A percentile compares a stretch with the other conserved stretches of the same genome.
phyloP scores from a whole-genome alignment of 495 filamentous ascomycete species.

The Copromyces sp. region DNA sequence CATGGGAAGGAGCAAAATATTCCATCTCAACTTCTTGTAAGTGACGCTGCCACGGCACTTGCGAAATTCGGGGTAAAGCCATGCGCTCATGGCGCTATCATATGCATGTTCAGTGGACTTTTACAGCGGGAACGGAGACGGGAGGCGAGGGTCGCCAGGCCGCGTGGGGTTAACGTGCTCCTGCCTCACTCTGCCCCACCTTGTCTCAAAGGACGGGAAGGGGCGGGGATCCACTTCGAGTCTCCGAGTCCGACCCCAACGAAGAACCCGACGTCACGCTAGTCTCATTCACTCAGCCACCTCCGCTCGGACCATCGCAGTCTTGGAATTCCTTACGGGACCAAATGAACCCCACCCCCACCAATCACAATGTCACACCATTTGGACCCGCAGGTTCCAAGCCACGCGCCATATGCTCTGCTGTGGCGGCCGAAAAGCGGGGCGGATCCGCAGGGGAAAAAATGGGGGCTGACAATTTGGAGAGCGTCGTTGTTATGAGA shows the following conservation, averaged over 20 bases:
- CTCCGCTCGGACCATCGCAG: too few species aligned
- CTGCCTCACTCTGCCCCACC: not conserved
- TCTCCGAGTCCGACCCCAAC: not conserved
- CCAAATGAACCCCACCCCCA: too few species aligned
- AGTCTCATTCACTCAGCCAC: too few species aligned
- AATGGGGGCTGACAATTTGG: too few species aligned
- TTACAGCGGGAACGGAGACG: not conserved
- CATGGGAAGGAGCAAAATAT: not conserved
- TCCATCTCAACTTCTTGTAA: not conserved
- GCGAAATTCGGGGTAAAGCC: not conserved
- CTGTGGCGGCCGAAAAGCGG: too few species aligned
- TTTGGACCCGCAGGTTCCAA: too few species aligned
- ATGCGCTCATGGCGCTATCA: not conserved
- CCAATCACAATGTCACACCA: too few species aligned
- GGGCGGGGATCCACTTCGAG: not conserved
- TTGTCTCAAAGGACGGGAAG: not conserved
- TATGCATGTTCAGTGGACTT: not conserved
- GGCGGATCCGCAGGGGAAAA: too few species aligned
- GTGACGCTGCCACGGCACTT: not conserved
- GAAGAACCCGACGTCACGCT: too few species aligned
- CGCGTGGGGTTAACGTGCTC: not conserved
- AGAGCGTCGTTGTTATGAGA: too few species aligned
- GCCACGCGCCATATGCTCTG: too few species aligned
- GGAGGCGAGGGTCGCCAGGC: not conserved
- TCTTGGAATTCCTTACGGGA: too few species aligned